These are phyloP conservation scores for Aspergillus sp. DNA, from an alignment of 2,329 filamentous ascomycete genomes.

Conservation along the genomic window DNA sequence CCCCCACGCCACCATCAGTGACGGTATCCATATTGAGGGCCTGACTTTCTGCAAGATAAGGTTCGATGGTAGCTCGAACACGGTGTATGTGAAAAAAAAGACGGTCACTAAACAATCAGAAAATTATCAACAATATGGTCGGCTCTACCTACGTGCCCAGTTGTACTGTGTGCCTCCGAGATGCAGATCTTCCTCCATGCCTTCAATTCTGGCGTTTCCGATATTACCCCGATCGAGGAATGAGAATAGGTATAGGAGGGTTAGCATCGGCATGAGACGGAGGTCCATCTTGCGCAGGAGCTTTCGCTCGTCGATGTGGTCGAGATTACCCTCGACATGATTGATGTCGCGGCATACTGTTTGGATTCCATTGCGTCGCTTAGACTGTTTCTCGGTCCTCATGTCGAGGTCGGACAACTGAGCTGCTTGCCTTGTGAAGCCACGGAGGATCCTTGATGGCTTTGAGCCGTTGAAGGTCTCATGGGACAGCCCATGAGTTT, in stretches of 20 bases:
- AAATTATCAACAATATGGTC: background rate
- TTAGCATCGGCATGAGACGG: conserved; percentile 9
- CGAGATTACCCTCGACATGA: background rate
- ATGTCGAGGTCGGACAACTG: background rate
- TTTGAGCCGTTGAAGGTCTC: background rate
- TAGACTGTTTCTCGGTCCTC: background rate
- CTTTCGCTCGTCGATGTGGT: background rate
- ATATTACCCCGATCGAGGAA: conserved; percentile 13
- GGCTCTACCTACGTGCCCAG: conserved; percentile 7
- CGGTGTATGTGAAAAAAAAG: conserved; percentile 31
- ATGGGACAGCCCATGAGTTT: background rate
- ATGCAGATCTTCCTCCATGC: conserved; percentile 10
- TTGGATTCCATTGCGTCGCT: background rate
- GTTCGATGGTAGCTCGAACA: conserved; percentile 28
- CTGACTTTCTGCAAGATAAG: conserved; percentile 29
- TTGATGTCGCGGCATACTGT: background rate
- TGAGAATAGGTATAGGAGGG: conserved; percentile 11
- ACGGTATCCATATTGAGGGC: conserved; percentile 33
- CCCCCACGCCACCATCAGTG: conserved; percentile 47
- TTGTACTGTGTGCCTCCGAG: conserved; percentile 7
- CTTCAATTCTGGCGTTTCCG: conserved; percentile 11
- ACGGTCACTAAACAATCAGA: conserved; percentile 29
- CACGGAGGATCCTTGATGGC: background rate
- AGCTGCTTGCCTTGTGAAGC: background rate
- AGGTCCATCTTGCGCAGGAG: conserved; percentile 9